Conservation (phyloP, 2,329 filamentous ascomycete genomes). For the Phialophora macrospora region DNA sequence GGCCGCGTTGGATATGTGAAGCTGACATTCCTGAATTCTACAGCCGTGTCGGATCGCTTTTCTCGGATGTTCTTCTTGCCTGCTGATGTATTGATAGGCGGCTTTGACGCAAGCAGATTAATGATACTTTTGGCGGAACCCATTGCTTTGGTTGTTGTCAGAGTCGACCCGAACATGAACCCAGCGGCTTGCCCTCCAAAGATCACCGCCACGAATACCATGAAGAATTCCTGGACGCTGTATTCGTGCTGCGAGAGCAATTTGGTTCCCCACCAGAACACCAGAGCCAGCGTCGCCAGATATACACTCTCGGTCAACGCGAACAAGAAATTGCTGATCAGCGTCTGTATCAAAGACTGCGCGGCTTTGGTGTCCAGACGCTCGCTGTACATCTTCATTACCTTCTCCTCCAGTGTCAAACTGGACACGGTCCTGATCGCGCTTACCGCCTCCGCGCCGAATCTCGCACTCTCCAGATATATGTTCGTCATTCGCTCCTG, state of each 20-base stretch:
- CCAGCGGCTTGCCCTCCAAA: conserved; percentile 43
- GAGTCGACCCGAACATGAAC: neutral
- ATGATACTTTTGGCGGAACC: neutral
- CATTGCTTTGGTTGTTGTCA: neutral
- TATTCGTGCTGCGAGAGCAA: conserved; percentile 68
- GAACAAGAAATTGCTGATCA: conserved; percentile 68
- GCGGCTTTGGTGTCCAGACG: conserved; percentile 57
- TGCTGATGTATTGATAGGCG: neutral
- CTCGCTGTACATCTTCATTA: conserved; percentile 43
- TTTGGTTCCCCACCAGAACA: conserved; percentile 66
- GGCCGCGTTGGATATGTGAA: conserved; percentile 59
- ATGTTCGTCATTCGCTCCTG: conserved; percentile 41
- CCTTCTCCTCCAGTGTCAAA: conserved; percentile 66
- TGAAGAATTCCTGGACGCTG: conserved; percentile 70
- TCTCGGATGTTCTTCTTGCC: neutral
- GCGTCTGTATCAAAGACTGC: conserved; percentile 31
- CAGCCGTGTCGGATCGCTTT: neutral
- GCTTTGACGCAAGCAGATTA: neutral
- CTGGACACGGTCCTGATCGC: conserved; percentile 74
- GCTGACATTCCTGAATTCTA: conserved; percentile 6
- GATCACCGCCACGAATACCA: conserved; percentile 50
- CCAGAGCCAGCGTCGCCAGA: conserved; percentile 65
- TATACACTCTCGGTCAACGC: conserved; percentile 70
- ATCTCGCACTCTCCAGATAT: conserved; percentile 67
- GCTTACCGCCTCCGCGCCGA: conserved; percentile 73